Conservation (phyloP, 331 rosid genomes). For the Erythrophleum ivorense region DNA sequence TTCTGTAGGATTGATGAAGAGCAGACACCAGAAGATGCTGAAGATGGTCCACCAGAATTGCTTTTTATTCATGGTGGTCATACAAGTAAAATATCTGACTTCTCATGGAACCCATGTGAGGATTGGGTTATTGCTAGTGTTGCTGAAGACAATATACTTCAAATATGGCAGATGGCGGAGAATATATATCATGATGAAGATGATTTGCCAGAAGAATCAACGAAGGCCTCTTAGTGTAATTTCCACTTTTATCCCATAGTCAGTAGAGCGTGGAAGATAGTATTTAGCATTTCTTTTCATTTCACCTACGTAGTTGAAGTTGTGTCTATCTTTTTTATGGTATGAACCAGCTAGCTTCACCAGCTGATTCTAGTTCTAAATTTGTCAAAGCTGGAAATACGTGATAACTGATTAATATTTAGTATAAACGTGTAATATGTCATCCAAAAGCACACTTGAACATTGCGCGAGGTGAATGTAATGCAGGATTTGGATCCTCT, state of each 20-base stretch:
- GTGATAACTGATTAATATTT: not conserved
- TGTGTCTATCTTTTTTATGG: not conserved
- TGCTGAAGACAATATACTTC: constrained; percentile 95
- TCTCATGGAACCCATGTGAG: constrained; percentile 98
- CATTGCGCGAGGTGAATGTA: not conserved
- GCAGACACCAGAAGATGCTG: constrained; percentile 91
- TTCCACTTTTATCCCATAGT: not conserved
- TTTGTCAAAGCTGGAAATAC: not conserved
- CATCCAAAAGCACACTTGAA: not conserved
- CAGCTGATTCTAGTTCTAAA: not conserved
- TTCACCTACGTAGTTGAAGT: not conserved
- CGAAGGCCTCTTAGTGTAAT: constrained; percentile 60
- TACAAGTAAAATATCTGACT: constrained; percentile 96
- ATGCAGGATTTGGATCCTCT: not conserved
- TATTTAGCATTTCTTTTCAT: constrained; percentile 4
- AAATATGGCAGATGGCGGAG: constrained; percentile 99
- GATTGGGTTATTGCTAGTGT: constrained; percentile 98
- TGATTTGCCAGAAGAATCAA: constrained; percentile 87
- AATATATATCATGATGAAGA: constrained; percentile 98
- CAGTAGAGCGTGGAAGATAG: constrained; percentile 34
- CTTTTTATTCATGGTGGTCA: constrained; percentile 98
- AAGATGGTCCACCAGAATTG: constrained; percentile 98
- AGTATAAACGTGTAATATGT: not conserved
- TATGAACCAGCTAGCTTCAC: not conserved
- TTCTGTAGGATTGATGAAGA: constrained; percentile 89